phyloP scores from a whole-genome alignment of 805 yeast species.

The Phaffomyces antillensis region DNA sequence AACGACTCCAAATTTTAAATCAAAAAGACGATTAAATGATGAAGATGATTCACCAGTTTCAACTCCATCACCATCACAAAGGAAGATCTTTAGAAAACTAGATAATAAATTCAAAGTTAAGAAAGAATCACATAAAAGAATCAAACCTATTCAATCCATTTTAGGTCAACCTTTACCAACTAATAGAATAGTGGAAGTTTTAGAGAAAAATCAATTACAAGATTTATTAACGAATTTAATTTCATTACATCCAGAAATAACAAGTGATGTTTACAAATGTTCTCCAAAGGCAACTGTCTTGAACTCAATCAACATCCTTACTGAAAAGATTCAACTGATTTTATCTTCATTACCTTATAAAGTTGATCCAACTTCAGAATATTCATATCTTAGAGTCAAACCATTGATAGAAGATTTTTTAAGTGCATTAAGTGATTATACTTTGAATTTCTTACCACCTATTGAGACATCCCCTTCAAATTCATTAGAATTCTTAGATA shows the following conservation, averaged over 20 bases:
- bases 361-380: constrained; percentile 67
- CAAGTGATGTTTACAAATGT: constrained; percentile 37
- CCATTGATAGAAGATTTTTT: constrained; percentile 62
- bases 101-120: constrained; percentile 9
- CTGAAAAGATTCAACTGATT: constrained; percentile 33
- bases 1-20: constrained; percentile 1
- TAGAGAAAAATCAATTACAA: constrained; percentile 52
- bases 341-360: constrained; percentile 59
- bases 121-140: constrained; percentile 20
- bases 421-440: constrained; percentile 65
- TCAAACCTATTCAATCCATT: constrained; percentile 24
- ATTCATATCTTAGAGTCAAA: constrained; percentile 68
- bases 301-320: constrained; percentile 44
- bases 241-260: constrained; percentile 54
- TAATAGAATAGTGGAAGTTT: constrained; percentile 56
- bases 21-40: constrained; percentile 13
- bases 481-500: constrained; percentile 56
- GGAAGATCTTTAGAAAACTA: constrained; percentile 1
- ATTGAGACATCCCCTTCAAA: constrained; percentile 43
- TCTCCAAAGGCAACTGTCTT: constrained; percentile 55
- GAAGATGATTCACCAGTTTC: constrained; percentile 8
- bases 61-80: constrained; percentile 3
- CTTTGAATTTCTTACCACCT: constrained; percentile 67
- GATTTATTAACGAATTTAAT: constrained; percentile 46
- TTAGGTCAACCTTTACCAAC: constrained; percentile 57